Conservation (phyloP, 768 basidiomycete genomes). For the Cystofilobasidium capitatum region DNA sequence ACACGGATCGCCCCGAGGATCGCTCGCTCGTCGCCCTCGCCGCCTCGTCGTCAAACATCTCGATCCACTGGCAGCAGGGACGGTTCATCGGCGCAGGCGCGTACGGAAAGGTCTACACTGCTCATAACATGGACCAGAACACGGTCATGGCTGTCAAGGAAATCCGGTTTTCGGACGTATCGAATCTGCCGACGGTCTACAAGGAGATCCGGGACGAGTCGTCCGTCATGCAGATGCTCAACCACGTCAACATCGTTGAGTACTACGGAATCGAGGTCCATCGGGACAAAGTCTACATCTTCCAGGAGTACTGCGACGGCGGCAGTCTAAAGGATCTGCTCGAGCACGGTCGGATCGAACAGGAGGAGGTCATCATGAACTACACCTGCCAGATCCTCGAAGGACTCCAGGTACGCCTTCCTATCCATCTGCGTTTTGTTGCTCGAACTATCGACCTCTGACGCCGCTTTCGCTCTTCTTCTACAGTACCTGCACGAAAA, state of each 20-base stretch:
- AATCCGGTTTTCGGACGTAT: constrained; percentile 89
- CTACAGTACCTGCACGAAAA: constrained; percentile 71
- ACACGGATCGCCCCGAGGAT: constrained; percentile 87
- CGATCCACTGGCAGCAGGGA: constrained; percentile 96
- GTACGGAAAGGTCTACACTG: constrained; percentile 98
- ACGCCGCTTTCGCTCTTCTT: not conserved
- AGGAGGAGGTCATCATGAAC: constrained; percentile 87
- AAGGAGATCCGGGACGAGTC: constrained; percentile 92
- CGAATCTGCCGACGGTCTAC: constrained; percentile 76
- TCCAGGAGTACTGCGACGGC: constrained; percentile 96
- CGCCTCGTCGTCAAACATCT: constrained; percentile 88
- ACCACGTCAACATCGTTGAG: constrained; percentile 94
- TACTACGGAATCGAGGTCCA: constrained; percentile 99
- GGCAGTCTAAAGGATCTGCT: constrained; percentile 80
- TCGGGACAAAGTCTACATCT: constrained; percentile 96
- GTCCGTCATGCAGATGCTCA: constrained; percentile 93
- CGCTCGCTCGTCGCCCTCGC: constrained; percentile 88
- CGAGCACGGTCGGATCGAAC: constrained; percentile 90
- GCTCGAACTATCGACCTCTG: too few relatives aligned
- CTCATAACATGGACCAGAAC: constrained; percentile 89
- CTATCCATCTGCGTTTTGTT: not conserved
- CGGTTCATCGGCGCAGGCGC: constrained; percentile 97
- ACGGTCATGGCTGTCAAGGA: constrained; percentile 99
- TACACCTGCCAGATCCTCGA: constrained; percentile 97
- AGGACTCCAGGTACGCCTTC: constrained; percentile 48